Evolutionary conservation across 805 yeast species (phyloP).

Genomic region (Yamadazyma paraphyllophila): DNA sequence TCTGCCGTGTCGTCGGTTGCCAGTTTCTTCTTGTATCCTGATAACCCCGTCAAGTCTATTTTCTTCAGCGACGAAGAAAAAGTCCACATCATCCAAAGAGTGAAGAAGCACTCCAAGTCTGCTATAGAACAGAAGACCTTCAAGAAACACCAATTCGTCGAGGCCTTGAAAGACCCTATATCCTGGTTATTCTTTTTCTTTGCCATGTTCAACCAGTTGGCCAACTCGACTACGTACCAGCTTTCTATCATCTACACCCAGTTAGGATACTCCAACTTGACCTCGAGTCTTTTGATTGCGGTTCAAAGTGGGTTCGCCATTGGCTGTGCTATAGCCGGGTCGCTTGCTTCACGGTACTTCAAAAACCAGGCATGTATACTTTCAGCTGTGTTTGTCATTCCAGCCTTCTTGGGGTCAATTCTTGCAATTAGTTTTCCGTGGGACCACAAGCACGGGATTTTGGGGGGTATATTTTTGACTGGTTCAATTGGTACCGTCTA

Average conservation of each 20-base stretch:
- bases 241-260: constrained; percentile 47
- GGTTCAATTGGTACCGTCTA: constrained; percentile 38
- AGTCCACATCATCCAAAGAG: constrained; percentile 44
- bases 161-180: constrained; percentile 45
- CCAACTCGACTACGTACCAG: constrained; percentile 54
- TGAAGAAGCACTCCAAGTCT: constrained; percentile 32
- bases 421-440: constrained; percentile 45
- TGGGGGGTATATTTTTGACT: constrained; percentile 49
- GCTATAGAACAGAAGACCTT: constrained; percentile 42
- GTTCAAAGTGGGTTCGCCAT: constrained; percentile 56
- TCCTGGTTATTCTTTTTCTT: constrained; percentile 25
- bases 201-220: constrained; percentile 46
- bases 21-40: constrained; percentile 45
- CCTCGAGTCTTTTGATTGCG: constrained; percentile 37
- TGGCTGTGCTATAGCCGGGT: constrained; percentile 40
- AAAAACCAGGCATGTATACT: constrained; percentile 35
- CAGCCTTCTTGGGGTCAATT: constrained; percentile 46
- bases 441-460: constrained; percentile 38
- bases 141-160: constrained; percentile 49
- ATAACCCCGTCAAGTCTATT: constrained; percentile 52
- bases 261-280: constrained; percentile 37
- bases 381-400: constrained; percentile 36
- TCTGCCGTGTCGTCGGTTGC: constrained; percentile 32
- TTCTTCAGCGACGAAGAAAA: constrained; percentile 50
- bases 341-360: constrained; percentile 32